Evolutionary conservation across 768 basidiomycete species (phyloP), one percentile per base, ranked within the genome.

Genomic region (Amanita thiersii): DNA sequence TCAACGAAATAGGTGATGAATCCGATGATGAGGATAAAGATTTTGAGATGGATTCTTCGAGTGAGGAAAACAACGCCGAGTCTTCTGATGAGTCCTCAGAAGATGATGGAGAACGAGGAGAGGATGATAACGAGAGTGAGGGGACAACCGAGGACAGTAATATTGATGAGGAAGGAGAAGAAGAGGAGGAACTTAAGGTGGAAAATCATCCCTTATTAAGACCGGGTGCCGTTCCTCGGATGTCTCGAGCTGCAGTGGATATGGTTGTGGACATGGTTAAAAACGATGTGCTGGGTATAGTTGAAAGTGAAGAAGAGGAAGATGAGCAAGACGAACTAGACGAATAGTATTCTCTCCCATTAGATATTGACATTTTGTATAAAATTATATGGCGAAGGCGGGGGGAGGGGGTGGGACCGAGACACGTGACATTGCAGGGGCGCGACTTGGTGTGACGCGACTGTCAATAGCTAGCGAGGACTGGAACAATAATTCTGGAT

Each of bases 161-260:
- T 9, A 56, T 50, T 54, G 52, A 48, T 11, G 54, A 53, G 36
- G 62, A 55, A 4, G 68, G 57, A 2, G 65, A 61, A 20, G 70
- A 66, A 10, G 68, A 63, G 3, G 66, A 63, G 19, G 70, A 70
- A 34, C 60, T 86, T 14, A 66, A 74, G 31, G 70, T 70, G 3
- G 65, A 65, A 15, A 65, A 67, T 32, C 84, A 86, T 55, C 82
- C 81, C 1, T 58, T 85, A 2, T 58, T 86, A 43, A 66, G 70
- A 9, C 74, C 77, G 0, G 83, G 81, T 18, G 79, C 80, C 8
- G 70, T 86, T 69, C 81, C 79, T 3, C 64, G 65, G 34, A 79
- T 85, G 74, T 77, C 75, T n/a, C 72, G 69, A 38, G 75, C 77
- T 2, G 75, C 75, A 1, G 63, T 85, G 33, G 68, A 82, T n/a